Base-by-base conservation (phyloP, 768 basidiomycete species). In the Russula sp. region DNA sequence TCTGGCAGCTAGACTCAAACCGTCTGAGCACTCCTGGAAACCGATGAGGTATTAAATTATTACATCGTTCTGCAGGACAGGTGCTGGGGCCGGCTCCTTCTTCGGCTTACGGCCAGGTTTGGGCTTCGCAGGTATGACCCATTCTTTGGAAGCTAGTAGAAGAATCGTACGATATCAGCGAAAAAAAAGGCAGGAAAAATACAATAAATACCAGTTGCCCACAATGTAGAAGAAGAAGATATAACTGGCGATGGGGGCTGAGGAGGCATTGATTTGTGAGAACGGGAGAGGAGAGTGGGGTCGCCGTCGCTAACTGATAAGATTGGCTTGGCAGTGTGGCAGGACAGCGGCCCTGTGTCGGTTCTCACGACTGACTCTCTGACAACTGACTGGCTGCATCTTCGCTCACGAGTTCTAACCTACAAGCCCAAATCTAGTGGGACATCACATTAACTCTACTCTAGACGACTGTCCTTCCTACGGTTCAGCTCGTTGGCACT, bases 81-180 rank as follows among this genome's bases (percentile, higher is more conserved):
- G 56, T 11, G 68, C 47, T 36, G 75, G 65, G 11, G 70, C 66
- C 20, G 72, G 32, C 63, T 89, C 89, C 67, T 83, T 88, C 81
- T 92, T 93, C 18, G 90, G 90, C 75, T 93, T 93, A 49, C 91
- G 79, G 18, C 91, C 91, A 39, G 91, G 91, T 71, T 90, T 93
- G 9, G 90, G 87, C 69, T 88, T 90, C 8, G 91, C 86, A 25
- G 86, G 86, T 66, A 93, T 88, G 64, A 90, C 81, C 91, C 91
- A 93, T 72, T 92, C 88, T 72, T 86, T 91, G n/a, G 89, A 90
- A 34, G 90, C 90, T 90, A 70, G 34, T 35, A 47, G 18, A n/a
- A n/a, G 18, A 41, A 11, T 54, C 18, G 39, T 54, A 18, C 59
- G 55, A 55, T 38, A 47, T 59, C 20, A 49, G 47, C 20, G 1